Conservation (phyloP, 129 eudicot genomes). For the Flaveria bidentis region DNA sequence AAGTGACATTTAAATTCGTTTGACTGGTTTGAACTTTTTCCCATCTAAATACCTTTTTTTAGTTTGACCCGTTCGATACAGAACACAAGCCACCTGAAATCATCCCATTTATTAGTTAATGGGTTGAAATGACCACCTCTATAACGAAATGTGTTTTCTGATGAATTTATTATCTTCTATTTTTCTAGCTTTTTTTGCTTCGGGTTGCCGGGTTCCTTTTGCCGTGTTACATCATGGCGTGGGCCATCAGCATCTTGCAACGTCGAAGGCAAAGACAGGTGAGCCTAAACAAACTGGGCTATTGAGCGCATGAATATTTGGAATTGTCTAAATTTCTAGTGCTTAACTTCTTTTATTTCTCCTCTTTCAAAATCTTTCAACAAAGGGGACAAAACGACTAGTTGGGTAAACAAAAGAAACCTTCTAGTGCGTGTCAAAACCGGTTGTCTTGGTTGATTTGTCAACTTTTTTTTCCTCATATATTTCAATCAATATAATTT, state of each 20-base stretch:
- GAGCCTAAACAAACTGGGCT: not conserved
- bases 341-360: too few species aligned
- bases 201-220: conserved; percentile 84
- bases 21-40: not conserved
- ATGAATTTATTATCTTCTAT: not conserved
- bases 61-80: not conserved
- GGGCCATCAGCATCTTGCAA: conserved; percentile 89
- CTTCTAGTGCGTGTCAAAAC: not conserved
- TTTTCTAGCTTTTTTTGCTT: conserved; percentile 75
- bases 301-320: too few species aligned
- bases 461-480: too few species aligned
- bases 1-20: not conserved
- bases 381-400: too few species aligned
- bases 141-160: not conserved
- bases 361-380: too few species aligned
- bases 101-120: not conserved
- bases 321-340: too few species aligned
- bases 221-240: conserved; percentile 92
- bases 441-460: not conserved
- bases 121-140: not conserved
- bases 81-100: not conserved
- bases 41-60: not conserved
- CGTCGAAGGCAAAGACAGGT: conserved; percentile 97
- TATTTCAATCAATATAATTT: too few species aligned
- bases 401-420: too few species aligned